Base-by-base conservation (phyloP, 2,329 filamentous ascomycete species). In the Rhinocladiella mackenziei region DNA sequence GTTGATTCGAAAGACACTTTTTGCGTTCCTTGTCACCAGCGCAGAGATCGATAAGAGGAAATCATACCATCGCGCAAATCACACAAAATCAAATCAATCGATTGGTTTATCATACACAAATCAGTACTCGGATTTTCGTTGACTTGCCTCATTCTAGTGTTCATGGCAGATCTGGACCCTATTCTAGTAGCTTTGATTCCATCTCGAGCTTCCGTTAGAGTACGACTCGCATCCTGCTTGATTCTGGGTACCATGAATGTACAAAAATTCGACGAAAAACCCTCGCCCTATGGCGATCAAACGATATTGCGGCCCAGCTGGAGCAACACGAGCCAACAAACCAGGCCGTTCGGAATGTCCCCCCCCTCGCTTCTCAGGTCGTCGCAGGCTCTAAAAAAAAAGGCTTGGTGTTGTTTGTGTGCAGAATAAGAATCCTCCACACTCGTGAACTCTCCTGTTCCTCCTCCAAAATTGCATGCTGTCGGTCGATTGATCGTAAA, bases 401-500 rank as follows among this genome's bases (percentile, higher is more conserved):
- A n/a, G n/a, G n/a, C n/a, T 18, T 4, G 31, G 35, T 31, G 18
- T 22, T 34, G 28, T 47, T 22, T 41, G 32, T 44, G 31, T 32
- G 41, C 30, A 29, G n/a, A 40, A 39, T n/a, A 38, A 39, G 33
- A 48, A 28, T 28, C 40, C 23, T 29, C 39, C 25, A 32, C 34
- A 41, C 34, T 29, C 39, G 13, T 20, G 30, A 38, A 31, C 14
- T 39, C 33, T 36, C 39, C 30, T 35, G 20, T 51, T 25, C 29
- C 33, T 25, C 36, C 39, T 40, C 33, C 37, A 42, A 39, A 45
- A 43, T 19, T 40, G 44, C 37, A 48, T 48, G 38, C 34, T 30
- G 33, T 45, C 47, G 47, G 42, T 41, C 35, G 35, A 39, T 48
- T 30, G 30, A 28, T 48, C 48, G 38, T 51, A 20, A 50, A 53